A percentile compares a stretch with the other conserved stretches of the same genome.
These are phyloP conservation scores for Ophiosphaerella korrae DNA, from an alignment of 2,329 filamentous ascomycete species.

Conservation along the genomic window DNA sequence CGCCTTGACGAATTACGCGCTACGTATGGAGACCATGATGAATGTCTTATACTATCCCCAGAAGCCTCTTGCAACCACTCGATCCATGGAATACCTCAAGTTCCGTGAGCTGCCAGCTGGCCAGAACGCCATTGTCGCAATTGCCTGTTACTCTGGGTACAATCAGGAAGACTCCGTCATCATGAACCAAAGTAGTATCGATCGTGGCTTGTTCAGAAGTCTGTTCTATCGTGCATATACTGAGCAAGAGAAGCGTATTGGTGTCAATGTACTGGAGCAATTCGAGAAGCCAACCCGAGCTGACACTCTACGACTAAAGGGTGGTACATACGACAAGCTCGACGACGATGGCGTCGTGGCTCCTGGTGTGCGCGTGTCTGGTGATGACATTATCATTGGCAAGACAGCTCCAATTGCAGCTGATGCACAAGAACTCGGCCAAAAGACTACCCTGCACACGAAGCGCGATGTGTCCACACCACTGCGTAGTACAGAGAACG, in stretches of 20 bases:
- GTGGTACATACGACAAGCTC: slow-evolving; percentile 95
- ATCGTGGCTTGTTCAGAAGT: slow-evolving; percentile 95
- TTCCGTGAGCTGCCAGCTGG: slow-evolving; percentile 97
- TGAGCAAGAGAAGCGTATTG: slow-evolving; percentile 94
- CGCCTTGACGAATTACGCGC: slow-evolving; percentile 94
- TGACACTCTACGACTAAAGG: slow-evolving; percentile 90
- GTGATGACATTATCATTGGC: slow-evolving; percentile 98
- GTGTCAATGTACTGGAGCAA: slow-evolving; percentile 87
- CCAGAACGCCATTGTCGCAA: slow-evolving; percentile 97
- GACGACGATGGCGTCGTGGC: slow-evolving; percentile 95
- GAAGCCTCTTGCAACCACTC: slow-evolving; percentile 92
- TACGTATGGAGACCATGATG: slow-evolving; percentile 99
- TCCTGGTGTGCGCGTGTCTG: slow-evolving; percentile 91
- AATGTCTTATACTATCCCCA: slow-evolving; percentile 99
- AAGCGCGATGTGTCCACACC: slow-evolving; percentile 97
- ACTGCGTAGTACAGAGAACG: slow-evolving; percentile 91
- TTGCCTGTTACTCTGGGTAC: slow-evolving; percentile 96
- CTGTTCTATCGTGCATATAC: slow-evolving; percentile 98
- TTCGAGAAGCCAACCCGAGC: slow-evolving; percentile 93
- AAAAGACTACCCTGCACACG: slow-evolving; percentile 85
- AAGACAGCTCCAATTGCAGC: slow-evolving; percentile 95
- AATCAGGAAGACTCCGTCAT: slow-evolving; percentile 99
- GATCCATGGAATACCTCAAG: slow-evolving; percentile 98
- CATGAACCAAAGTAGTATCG: slow-evolving; percentile 99
- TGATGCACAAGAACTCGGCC: slow-evolving; percentile 91